These are phyloP conservation scores for Trichopus zeylanicus DNA, from an alignment of 116 monocot species.

Conservation along the genomic window DNA sequence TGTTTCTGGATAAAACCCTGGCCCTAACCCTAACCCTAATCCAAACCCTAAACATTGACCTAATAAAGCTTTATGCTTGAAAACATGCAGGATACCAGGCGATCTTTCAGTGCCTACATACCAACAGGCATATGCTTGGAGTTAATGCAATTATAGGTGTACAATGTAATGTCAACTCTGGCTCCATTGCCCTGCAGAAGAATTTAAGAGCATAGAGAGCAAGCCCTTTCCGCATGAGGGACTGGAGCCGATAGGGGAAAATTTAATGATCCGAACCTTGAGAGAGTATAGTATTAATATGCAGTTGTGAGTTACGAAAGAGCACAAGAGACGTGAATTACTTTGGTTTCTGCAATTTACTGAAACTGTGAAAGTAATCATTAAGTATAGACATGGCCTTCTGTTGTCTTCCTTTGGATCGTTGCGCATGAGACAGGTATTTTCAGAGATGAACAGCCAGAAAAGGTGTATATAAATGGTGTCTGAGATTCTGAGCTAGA, in stretches of 20 bases:
- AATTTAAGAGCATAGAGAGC: conserved; percentile 10
- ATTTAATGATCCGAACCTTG: too few relatives aligned
- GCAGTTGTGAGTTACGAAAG: neutral
- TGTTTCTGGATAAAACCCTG: neutral
- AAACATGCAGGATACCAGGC: conserved; percentile 6
- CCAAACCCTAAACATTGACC: neutral
- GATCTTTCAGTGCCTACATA: conserved; percentile 6
- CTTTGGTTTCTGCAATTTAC: conserved; percentile 1
- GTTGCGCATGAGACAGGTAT: too few relatives aligned
- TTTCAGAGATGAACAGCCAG: too few relatives aligned
- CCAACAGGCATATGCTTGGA: too few relatives aligned
- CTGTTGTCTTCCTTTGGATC: neutral
- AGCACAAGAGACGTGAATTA: neutral
- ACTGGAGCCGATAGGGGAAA: too few relatives aligned
- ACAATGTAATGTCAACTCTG: neutral
- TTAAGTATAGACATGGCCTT: neutral
- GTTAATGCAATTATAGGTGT: neutral
- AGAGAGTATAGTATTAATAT: neutral
- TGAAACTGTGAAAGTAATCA: neutral
- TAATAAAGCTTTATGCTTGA: neutral
- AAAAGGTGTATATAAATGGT: too few relatives aligned
- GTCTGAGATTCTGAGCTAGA: too few relatives aligned
- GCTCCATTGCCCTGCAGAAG: conserved; percentile 1
- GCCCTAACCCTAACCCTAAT: neutral
- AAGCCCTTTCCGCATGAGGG: too few relatives aligned